These are phyloP conservation scores for Secale cereale DNA, from an alignment of 176 grass and related monocot species.

Conservation along the genomic window DNA sequence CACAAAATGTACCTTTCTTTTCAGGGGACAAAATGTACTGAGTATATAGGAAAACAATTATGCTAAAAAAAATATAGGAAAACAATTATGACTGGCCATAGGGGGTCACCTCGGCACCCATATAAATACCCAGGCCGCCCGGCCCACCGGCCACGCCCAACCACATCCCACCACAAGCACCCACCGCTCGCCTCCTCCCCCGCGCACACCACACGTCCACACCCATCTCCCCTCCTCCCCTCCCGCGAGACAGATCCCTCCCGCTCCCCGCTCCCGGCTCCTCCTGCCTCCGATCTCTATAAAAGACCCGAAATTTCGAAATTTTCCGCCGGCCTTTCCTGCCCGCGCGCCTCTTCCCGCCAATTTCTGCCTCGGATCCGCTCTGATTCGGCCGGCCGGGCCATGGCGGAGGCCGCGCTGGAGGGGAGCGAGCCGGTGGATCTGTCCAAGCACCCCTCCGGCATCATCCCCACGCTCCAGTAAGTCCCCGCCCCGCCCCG, in stretches of 20 bases:
- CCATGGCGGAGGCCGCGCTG: conserved; percentile 68
- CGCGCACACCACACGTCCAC: not conserved
- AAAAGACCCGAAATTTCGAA: conserved; percentile 68
- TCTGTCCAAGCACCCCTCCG: conserved; percentile 85
- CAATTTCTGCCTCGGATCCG: conserved; percentile 17
- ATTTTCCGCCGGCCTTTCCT: not conserved
- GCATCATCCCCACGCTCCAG: conserved; percentile 96
- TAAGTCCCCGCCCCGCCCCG: conserved; percentile 35
- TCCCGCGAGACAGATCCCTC: conserved; percentile 27
- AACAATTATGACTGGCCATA: conserved; percentile 32
- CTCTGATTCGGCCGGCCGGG: not conserved
- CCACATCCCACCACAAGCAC: not conserved
- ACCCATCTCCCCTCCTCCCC: not conserved
- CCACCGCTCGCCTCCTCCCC: not conserved
- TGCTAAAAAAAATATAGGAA: too few relatives aligned
- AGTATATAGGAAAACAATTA: too few relatives aligned
- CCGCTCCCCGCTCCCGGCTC: not conserved
- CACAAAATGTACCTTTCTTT: too few relatives aligned
- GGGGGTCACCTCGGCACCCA: not conserved
- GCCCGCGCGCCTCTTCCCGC: conserved; percentile 35
- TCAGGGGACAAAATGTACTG: too few relatives aligned
- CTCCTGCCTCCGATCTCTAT: conserved; percentile 50
- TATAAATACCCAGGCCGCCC: not conserved
- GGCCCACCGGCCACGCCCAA: conserved; percentile 6
- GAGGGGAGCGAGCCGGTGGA: conserved; percentile 91